Evolutionary conservation across 495 filamentous ascomycete species (phyloP), one percentile per base, ranked within the genome.

Genomic region (Bacidia gigantensis): DNA sequence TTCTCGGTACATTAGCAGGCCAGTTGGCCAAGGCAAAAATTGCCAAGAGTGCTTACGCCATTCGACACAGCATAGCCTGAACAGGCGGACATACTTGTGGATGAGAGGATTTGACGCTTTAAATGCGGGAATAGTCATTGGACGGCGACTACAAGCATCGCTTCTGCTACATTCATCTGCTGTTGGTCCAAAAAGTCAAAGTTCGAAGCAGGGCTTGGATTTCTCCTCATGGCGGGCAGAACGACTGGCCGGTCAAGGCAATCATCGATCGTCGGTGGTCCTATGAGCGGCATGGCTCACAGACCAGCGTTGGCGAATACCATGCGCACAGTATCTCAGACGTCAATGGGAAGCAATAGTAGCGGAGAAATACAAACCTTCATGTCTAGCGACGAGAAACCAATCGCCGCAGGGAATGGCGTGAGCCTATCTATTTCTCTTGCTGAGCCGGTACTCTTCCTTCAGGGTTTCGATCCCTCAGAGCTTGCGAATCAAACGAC

Each of bases 381-480:
- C 24, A 51, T 63, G 2, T 51, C 72, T 23, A 67, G 60, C 47
- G 71, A 75, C 50, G 79, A 82, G 51, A 87, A 85, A 60, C 81
- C 82, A 0, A 76, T 90, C 3, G 82, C 82, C 5, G 79, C 81
- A 23, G 84, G 82, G 41, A 84, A 80, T 64, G 85, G 85, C 11
- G 69, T 90, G 10, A 67, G 77, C 1, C 82, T 85, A 48, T 83
- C 78, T 0, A 84, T 90, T 25, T 70, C 81, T 14, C 69, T 98
- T 21, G 89, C 89, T 9, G 93, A 97, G 62, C 90, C 93, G 1
- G 82, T 87, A 11, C 72, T 98, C 2, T 98, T 86, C 64, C 73
- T 97, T 26, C 85, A 87, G 44, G 90, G 92, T 0, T 93, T 95
- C 60, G 90, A 96, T 59, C 87, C 90, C 44, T 77, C 81, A 53